Evolutionary conservation across 2,329 filamentous ascomycete genomes (phyloP).

Genomic region (Fonsecaea multimorphosa): DNA sequence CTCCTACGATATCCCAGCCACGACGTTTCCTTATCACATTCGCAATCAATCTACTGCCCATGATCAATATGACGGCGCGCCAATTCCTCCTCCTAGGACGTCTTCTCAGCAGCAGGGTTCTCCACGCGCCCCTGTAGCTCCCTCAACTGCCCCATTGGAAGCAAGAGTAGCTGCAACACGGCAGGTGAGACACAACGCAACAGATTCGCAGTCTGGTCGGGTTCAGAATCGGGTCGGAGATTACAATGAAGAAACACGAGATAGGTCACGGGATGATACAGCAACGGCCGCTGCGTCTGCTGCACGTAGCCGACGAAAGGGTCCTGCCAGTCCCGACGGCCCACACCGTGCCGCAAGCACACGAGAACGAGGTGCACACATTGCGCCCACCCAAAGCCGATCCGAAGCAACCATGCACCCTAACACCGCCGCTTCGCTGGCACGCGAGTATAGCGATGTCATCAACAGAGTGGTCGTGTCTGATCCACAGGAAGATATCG

Average conservation of each 20-base stretch:
- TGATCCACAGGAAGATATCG: slow-evolving; percentile 74
- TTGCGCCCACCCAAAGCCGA: slow-evolving; percentile 43
- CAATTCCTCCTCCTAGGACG: slow-evolving; percentile 78
- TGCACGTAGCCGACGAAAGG: slow-evolving; percentile 55
- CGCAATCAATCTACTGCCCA: slow-evolving; percentile 46
- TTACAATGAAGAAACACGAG: slow-evolving; percentile 52
- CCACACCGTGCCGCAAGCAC: slow-evolving; percentile 51
- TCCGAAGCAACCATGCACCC: slow-evolving; percentile 57
- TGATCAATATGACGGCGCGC: slow-evolving; percentile 65
- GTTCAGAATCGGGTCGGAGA: slow-evolving; percentile 50
- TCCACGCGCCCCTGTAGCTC: slow-evolving; percentile 44
- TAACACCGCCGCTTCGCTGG: slow-evolving; percentile 64
- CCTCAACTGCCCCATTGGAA: slow-evolving; percentile 46
- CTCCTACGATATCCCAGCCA: slow-evolving; percentile 28
- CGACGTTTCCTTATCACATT: slow-evolving; percentile 38
- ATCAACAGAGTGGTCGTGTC: slow-evolving; percentile 78
- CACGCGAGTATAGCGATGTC: slow-evolving; percentile 78
- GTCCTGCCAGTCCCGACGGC: slow-evolving; percentile 54
- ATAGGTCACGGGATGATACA: slow-evolving; percentile 45
- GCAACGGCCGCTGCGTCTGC: slow-evolving; percentile 44
- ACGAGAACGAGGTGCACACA: slow-evolving; percentile 48
- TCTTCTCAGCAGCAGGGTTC: slow-evolving; percentile 71
- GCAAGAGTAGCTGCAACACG: slow-evolving; percentile 51
- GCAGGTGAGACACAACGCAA: slow-evolving; percentile 46
- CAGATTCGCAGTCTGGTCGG: slow-evolving; percentile 39